phyloP scores from a whole-genome alignment of 1,139 yeast species.

The Geotrichum aggregatum region DNA sequence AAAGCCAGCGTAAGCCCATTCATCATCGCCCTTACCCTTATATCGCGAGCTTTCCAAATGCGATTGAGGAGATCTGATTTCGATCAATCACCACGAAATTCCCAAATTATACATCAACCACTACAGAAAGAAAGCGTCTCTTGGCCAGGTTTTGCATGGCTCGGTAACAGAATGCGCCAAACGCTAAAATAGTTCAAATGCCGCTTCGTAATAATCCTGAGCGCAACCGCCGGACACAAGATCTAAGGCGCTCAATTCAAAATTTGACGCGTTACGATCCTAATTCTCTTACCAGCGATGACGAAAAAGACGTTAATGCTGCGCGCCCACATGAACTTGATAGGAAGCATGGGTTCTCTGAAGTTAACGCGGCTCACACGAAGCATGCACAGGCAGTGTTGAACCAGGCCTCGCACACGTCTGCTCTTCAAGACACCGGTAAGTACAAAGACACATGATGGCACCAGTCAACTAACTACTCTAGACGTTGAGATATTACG shows the following conservation, averaged over 20 bases:
- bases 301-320: constrained; percentile 6
- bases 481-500: constrained; percentile 13
- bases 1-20: no score
- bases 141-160: not conserved
- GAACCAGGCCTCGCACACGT: constrained; percentile 2
- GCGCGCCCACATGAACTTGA: not conserved
- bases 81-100: no score
- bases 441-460: not conserved
- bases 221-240: constrained; percentile 14
- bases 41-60: no score
- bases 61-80: no score
- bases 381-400: not conserved
- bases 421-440: constrained; percentile 9
- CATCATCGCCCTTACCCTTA: no score
- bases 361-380: constrained; percentile 1
- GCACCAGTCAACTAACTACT: not conserved
- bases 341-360: constrained; percentile 7
- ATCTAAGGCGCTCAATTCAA: constrained; percentile 17
- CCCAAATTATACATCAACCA: no score
- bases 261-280: constrained; percentile 20
- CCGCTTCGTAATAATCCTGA: constrained; percentile 15
- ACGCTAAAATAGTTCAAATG: constrained; percentile 9
- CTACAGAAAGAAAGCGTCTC: not conserved
- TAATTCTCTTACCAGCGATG: constrained; percentile 10
- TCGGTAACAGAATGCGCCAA: not conserved